Evolutionary conservation across 1,284 basidiomycete genomes (phyloP).

Genomic region (Amylostereum chailletii): DNA sequence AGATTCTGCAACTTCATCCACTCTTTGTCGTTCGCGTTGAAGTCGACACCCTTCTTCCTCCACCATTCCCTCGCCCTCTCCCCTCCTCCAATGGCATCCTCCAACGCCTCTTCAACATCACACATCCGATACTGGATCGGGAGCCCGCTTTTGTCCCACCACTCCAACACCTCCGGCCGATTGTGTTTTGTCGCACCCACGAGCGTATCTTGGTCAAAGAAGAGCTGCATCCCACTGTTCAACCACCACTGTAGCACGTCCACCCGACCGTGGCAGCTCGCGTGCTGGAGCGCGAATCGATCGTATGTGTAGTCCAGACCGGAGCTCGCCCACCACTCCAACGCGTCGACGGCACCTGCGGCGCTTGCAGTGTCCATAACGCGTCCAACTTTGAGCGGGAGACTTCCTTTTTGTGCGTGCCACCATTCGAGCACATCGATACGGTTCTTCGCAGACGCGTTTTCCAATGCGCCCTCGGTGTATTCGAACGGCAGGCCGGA

Average conservation of each 20-base stretch:
- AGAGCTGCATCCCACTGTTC: slow-evolving; percentile 61
- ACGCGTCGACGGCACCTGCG: slow-evolving; percentile 57
- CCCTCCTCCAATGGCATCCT: slow-evolving; percentile 73
- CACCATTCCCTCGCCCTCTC: slow-evolving; percentile 68
- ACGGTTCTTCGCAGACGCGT: slow-evolving; percentile 66
- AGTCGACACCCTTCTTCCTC: slow-evolving; percentile 68
- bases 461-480: slow-evolving; percentile 67
- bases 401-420: slow-evolving; percentile 31
- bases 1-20: slow-evolving; percentile 75
- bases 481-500: slow-evolving; percentile 55
- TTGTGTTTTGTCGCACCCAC: slow-evolving; percentile 73
- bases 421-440: slow-evolving; percentile 74
- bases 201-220: slow-evolving; percentile 72
- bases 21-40: slow-evolving; percentile 70
- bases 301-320: slow-evolving; percentile 71
- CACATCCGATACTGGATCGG: slow-evolving; percentile 77
- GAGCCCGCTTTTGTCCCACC: slow-evolving; percentile 75
- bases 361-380: slow-evolving; percentile 75
- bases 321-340: slow-evolving; percentile 79
- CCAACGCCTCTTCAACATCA: slow-evolving; percentile 79
- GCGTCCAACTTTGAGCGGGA: slow-evolving; percentile 70
- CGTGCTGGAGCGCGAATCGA: slow-evolving; percentile 62
- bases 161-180: slow-evolving; percentile 71
- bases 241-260: slow-evolving; percentile 81
- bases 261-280: slow-evolving; percentile 71